Evolutionary conservation across 2,329 filamentous ascomycete genomes (phyloP), one percentile per base, ranked within the genome.

Genomic region (Aspergillus fischeri): DNA sequence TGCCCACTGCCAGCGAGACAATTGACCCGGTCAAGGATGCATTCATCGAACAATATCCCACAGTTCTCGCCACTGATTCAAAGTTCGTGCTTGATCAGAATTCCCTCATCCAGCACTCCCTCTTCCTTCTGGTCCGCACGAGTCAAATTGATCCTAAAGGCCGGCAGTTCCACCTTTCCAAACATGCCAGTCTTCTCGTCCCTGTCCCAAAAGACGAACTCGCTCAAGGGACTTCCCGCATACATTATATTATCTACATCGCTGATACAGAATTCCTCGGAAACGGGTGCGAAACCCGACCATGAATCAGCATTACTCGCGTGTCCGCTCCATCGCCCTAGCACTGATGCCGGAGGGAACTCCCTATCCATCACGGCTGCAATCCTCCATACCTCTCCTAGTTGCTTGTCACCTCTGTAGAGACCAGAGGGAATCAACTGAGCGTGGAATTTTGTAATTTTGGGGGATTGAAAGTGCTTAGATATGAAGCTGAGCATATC

Each of bases 321-420:
- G 3, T 4, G 17, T 17, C 20, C 51, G 9, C 24, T 59, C 24
- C 44, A 45, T 27, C 38, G 17, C 54, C 60, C 9, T 53, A 56
- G 50, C n/a, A 54, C 54, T 35, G 11, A 6, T 17, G 7, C 14
- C 14, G 4, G 0, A 14, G 32, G 4, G 1, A 2, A 1, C 41
- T 21, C 41, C 10, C 10, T 21, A 53, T 66, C 35, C 60, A 51
- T 49, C 24, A 58, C 49, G 11, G 63, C 38, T 14, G 69, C 47
- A 2, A 70, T 28, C 3, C 73, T 67, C 73, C 73, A 77, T 28
- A 67, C 60, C 49, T 75, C 74, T 2, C 74, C 74, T 29, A 55
- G 9, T 3, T n/a, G 24, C 3, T 52, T 52, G 4, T 57, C 44
- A 8, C 50, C 57, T 44, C 41, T 44, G 41, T 44, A 44, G 8